Conservation (phyloP, 169 alveolate genomes). For the Cryptosporidium parvum region DNA sequence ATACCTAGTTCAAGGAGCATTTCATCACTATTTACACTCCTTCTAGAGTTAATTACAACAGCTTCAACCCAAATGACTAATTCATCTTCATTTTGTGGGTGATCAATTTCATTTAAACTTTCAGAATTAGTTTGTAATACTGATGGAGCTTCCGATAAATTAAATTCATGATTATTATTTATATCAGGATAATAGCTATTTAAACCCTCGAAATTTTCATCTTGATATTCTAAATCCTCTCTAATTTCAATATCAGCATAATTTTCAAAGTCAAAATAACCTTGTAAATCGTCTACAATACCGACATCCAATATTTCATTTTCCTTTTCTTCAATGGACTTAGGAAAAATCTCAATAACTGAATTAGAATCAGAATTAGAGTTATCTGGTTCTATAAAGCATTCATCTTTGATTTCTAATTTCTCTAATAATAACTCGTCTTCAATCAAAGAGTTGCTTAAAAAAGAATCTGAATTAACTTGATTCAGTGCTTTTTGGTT, state of each 20-base stretch:
- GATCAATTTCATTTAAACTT: background rate
- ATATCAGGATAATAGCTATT: background rate
- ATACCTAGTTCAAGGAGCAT: constrained; percentile 45
- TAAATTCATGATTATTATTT: background rate
- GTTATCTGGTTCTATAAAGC: background rate
- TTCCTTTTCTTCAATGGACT: background rate
- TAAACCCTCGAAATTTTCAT: background rate
- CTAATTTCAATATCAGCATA: constrained; percentile 19
- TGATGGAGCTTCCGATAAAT: background rate
- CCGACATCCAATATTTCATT: background rate
- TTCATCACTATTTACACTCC: constrained; percentile 12
- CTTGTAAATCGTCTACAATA: background rate
- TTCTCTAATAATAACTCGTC: background rate
- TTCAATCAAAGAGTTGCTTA: background rate
- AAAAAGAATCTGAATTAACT: background rate
- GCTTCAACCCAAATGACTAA: constrained; percentile 64
- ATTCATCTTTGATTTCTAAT: background rate
- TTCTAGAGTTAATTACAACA: constrained; percentile 31
- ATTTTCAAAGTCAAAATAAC: background rate
- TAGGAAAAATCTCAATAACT: background rate
- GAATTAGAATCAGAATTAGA: background rate
- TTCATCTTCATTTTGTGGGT: background rate
- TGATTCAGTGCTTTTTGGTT: background rate
- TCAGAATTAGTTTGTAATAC: background rate
- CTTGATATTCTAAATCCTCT: constrained; percentile 25